Evolutionary conservation across 306 rosid species (phyloP), one percentile per base, ranked within the genome.

Genomic region (Abrus precatorius): DNA sequence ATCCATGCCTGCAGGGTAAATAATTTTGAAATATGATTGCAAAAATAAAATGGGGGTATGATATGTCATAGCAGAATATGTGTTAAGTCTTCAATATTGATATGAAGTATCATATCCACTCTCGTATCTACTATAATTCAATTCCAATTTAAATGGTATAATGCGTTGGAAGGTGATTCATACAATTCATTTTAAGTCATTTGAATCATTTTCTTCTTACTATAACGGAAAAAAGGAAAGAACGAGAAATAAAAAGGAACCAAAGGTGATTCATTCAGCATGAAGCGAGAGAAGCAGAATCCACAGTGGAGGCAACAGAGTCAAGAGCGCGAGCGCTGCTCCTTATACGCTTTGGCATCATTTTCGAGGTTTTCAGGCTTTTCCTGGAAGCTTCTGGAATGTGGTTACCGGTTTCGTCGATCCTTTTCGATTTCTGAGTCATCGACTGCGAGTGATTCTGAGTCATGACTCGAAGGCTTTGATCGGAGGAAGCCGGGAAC

Each of bases 281-380:
- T 0, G 92, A 86, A 66, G 82, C 83, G 5, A 79, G 84, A 14
- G 92, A 87, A 78, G 75, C 83, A 53, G 85, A 82, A 62, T 79
- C 90, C 71, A 84, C 57, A 11, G 80, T 43, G 0, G 88, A 81
- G 13, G 64, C 55, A 75, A 62, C 74, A 56, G 69, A 33, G 5
- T 50, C 83, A 52, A 6, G 62, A 63, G 80, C 83, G 1, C 29
- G 67, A 44, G 10, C 28, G 9, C 9, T 20, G 9, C 29, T 33
- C 75, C 81, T 84, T 89, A 67, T 80, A 40, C 86, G 88, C 66
- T 82, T 85, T 0, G 86, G 82, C 74, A 59, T 74, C 86, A 66
- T 29, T 44, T 89, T 87, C 47, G 43, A 41, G 0, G 69, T 64
- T 5, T 12, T 73, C 12, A 29, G 54, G 59, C 30, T 45, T 41